Base-by-base conservation (phyloP, 352 stramenopile species). In the Phytophthora nicotianae region DNA sequence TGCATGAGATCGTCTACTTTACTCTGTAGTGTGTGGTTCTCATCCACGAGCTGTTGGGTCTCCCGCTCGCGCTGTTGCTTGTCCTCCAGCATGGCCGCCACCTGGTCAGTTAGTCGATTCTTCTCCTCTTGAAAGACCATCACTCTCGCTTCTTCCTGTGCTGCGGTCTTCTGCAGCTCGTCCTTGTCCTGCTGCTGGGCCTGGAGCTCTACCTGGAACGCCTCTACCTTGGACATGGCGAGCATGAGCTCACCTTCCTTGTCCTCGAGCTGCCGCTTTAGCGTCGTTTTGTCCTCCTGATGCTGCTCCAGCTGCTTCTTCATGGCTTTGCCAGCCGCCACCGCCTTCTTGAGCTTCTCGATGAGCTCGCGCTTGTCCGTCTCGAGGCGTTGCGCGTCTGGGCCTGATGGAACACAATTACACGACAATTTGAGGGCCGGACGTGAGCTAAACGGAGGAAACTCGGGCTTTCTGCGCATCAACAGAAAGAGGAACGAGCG, bases 351-450 rank as follows among this genome's bases (percentile, higher is more conserved):
- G 53, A 91, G 77, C 62, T 93, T 91, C 57, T 82, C 78, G 19
- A 93, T 84, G 38, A 93, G 78, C 68, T 90, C 80, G 23, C 75
- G 71, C 60, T 91, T 91, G 52, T 90, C 79, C 8, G 62, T 65
- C 43, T 90, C 83, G 9, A 91, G 72, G 60, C 74, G 77, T 46
- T 82, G 70, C 48, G 37, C 50, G 37, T 48, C 50, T 21, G 32
- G 17, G 48, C 48, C 48, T 54, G 29, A 38, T 48, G n/a, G 8
- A 50, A 19, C 35, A 64, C 58, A 72, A 65, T 40, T 9, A 60
- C 24, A 72, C 54, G 37, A 69, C 58, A 68, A 35, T 21, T 45
- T 27, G 37, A 56, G 24, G 26, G 51, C 38, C 38, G 20, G 17
- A 21, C 14, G 40, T 68, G 65, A 72, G 59, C 32, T 38, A 57